Base-by-base conservation (phyloP, 768 basidiomycete genomes). In the Scleroderma citrinum region DNA sequence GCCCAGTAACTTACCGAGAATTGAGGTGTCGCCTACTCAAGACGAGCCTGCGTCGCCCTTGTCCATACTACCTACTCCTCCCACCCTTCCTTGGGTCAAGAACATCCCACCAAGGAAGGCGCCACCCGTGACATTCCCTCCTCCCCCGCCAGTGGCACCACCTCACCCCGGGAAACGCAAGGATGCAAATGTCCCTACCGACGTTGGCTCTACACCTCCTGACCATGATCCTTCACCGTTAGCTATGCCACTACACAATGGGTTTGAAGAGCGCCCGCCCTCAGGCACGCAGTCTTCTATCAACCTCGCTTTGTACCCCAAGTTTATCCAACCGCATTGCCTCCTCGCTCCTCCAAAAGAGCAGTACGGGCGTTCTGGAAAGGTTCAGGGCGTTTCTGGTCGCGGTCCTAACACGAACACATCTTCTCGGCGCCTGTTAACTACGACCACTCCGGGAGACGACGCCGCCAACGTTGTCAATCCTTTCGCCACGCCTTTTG, bases 401-500 rank as follows among this genome's bases (percentile, higher is more conserved):
- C 48, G 52, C 46, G 46, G 46, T 46, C 55, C 58, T 44, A 62
- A 62, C 34, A 53, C 58, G 29, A 74, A 74, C 75, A 44, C 67
- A 73, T 36, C 66, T 75, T 49, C 64, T 75, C 53, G 16, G 8
- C 23, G 21, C 20, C 23, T 10, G 20, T 39, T 21, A 10, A 39
- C 19, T 26, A 74, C 76, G 46, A 60, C 70, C 21, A 70, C 68
- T 20, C 64, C 75, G 56, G 69, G 71, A 17, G 69, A 71, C 51
- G 63, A 71, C 54, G 68, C 16, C 5, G 5, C 14, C 13, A 16
- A 74, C 44, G 49, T 51, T 40, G 52, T 59, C 40, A 63, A 79
- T 59, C 87, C 87, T 46, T 89, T 89, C 59, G 76, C 78, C 49
- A 87, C 86, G 44, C 87, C 87, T 7, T 89, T 89, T 64, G 87